Percentiles rank a stretch among this genome's conserved stretches.
Evolutionary conservation across 2,329 filamentous ascomycete genomes (phyloP).

Genomic region (Coccinonectria pachysandricola): DNA sequence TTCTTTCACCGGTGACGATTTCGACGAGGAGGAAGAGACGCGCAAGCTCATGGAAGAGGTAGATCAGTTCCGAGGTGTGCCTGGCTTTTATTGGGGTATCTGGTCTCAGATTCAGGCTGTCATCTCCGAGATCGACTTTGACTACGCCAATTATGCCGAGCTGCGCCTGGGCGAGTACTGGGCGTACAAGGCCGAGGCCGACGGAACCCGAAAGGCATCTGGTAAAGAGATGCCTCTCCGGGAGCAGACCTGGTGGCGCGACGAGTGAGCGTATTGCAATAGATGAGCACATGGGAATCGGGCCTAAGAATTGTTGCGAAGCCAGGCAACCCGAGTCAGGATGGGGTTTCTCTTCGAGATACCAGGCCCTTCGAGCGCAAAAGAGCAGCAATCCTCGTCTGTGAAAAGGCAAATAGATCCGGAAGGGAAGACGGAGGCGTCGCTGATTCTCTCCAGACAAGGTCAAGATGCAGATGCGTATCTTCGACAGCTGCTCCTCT

Average conservation of each 20-base stretch:
- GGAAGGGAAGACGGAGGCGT: no score
- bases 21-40: conserved; percentile 51
- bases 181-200: conserved; percentile 71
- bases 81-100: conserved; percentile 85
- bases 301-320: no score
- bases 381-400: no score
- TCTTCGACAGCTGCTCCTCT: no score
- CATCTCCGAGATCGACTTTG: conserved; percentile 93
- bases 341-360: no score
- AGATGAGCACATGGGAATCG: no score
- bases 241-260: conserved; percentile 65
- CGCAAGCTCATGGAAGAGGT: conserved; percentile 68
- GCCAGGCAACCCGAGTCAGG: no score
- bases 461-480: no score
- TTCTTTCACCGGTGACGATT: conserved; percentile 31
- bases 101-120: conserved; percentile 92
- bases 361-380: no score
- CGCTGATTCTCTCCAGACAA: no score
- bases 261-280: conserved; percentile 9
- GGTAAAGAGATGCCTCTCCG: conserved; percentile 59
- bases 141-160: conserved; percentile 89
- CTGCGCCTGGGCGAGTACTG: conserved; percentile 81
- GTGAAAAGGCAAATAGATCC: no score
- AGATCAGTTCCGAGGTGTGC: conserved; percentile 77
- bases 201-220: conserved; percentile 44